phyloP scores from a whole-genome alignment of 352 stramenopile species.

The Phytophthora ramorum region DNA sequence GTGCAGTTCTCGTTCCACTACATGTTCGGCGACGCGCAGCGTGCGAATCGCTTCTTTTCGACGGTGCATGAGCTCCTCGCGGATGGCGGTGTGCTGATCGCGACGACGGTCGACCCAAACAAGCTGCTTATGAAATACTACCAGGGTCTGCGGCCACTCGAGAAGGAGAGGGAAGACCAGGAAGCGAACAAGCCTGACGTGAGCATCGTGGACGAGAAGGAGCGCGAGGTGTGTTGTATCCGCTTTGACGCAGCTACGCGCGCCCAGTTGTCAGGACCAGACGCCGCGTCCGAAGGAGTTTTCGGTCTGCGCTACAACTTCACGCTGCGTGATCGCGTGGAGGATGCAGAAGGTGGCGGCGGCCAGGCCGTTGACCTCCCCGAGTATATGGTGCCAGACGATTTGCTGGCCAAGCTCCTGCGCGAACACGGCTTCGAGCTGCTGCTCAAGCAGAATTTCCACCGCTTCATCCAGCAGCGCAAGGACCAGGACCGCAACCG shows the following conservation, averaged over 20 bases:
- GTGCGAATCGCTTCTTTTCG: slow-evolving; percentile 94
- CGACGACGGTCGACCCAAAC: slow-evolving; percentile 97
- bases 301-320: slow-evolving; percentile 94
- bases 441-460: slow-evolving; percentile 87
- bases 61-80: slow-evolving; percentile 93
- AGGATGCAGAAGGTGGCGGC: slow-evolving; percentile 51
- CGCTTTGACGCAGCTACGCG: slow-evolving; percentile 71
- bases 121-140: slow-evolving; percentile 90
- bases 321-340: slow-evolving; percentile 79
- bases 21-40: slow-evolving; percentile 96
- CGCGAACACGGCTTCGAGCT: slow-evolving; percentile 84
- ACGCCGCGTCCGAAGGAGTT: slow-evolving; percentile 44
- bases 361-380: slow-evolving; percentile 88
- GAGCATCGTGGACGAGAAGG: slow-evolving; percentile 72
- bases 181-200: slow-evolving; percentile 52
- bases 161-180: slow-evolving; percentile 29
- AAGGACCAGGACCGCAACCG: slow-evolving; percentile 75
- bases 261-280: slow-evolving; percentile 50
- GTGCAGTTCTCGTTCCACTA: slow-evolving; percentile 99
- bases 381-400: slow-evolving; percentile 92
- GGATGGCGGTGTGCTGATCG: slow-evolving; percentile 95
- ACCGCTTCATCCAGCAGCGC: slow-evolving; percentile 81
- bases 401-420: slow-evolving; percentile 70
- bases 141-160: slow-evolving; percentile 54
- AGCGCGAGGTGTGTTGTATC: slow-evolving; percentile 83